Percentiles rank a stretch among this genome's conserved stretches.
Evolutionary conservation across 2,329 filamentous ascomycete genomes (phyloP).

Genomic region (Fusarium begoniae): DNA sequence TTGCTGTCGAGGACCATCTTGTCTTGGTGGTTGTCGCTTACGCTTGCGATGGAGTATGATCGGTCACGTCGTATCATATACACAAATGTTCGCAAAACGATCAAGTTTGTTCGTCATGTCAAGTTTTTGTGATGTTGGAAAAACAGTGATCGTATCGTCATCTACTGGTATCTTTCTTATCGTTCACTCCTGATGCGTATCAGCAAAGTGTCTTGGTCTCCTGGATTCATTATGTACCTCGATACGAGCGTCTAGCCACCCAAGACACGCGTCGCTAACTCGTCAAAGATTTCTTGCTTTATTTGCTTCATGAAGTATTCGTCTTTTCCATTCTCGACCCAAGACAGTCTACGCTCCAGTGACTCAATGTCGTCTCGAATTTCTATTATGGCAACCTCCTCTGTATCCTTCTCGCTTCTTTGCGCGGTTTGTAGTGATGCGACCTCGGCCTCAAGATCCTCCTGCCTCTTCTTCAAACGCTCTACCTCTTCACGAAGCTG

Average conservation of each 20-base stretch:
- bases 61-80: background rate
- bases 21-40: background rate
- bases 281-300: background rate
- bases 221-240: background rate
- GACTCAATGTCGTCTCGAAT: background rate
- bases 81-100: background rate
- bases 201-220: background rate
- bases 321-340: background rate
- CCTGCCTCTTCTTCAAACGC: background rate
- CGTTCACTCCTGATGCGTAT: background rate
- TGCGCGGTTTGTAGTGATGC: background rate
- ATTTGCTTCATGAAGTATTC: background rate
- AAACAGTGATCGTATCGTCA: background rate
- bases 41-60: background rate
- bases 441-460: background rate
- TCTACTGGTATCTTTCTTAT: background rate
- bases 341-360: background rate
- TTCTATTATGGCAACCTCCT: background rate
- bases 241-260: background rate
- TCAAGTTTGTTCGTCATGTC: background rate
- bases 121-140: background rate
- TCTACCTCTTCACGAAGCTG: background rate
- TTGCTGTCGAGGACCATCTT: background rate
- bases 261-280: background rate
- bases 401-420: background rate